Conservation (phyloP, 1,139 yeast genomes). For the Zygosaccharomyces sapae region DNA sequence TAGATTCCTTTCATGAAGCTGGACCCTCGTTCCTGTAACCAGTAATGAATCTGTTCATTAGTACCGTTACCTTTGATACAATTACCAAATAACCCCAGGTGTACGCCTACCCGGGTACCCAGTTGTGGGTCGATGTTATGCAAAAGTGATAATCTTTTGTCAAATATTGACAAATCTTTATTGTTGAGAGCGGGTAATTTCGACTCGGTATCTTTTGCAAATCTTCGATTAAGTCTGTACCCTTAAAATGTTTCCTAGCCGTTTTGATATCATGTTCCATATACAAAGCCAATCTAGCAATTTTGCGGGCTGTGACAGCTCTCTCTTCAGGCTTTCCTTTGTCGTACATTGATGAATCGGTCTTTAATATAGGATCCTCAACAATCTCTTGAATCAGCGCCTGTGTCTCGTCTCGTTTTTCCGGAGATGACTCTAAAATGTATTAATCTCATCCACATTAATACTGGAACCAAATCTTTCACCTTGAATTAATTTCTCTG, state of each 20-base stretch:
- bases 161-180: conserved; percentile 40
- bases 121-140: conserved; percentile 55
- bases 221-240: conserved; percentile 25
- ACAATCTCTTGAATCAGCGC: conserved; percentile 44
- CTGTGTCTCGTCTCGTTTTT: conserved; percentile 47
- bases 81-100: conserved; percentile 64
- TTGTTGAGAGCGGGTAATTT: conserved; percentile 22
- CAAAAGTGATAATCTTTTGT: conserved; percentile 41
- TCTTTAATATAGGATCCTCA: conserved; percentile 53
- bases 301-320: conserved; percentile 50
- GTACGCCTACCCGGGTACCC: conserved; percentile 66
- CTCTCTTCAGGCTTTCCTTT: conserved; percentile 48
- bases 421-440: conserved; percentile 54
- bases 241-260: conserved; percentile 23
- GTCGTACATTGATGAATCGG: conserved; percentile 51
- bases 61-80: conserved; percentile 75
- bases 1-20: conserved; percentile 59
- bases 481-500: conserved; percentile 38
- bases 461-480: conserved; percentile 49
- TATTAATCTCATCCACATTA: conserved; percentile 46
- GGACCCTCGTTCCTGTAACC: conserved; percentile 76
- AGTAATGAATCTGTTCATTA: conserved; percentile 52
- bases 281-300: conserved; percentile 47
- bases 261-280: conserved; percentile 43
- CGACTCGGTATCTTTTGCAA: conserved; percentile 22